Conservation (phyloP, 2,329 filamentous ascomycete genomes). For the Delphinella strobiligena region DNA sequence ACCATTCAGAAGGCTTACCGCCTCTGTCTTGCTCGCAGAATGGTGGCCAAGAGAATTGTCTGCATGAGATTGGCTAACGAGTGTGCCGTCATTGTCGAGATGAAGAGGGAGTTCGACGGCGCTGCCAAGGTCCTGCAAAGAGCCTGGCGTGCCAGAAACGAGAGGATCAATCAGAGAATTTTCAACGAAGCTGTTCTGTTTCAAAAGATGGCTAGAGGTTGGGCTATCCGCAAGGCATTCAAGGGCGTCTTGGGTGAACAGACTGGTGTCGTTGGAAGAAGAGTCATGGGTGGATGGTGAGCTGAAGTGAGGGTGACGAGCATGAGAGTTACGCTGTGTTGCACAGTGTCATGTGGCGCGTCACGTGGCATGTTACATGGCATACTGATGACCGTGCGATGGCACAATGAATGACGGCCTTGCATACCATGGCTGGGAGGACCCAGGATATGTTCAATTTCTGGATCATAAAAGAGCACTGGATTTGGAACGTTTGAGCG, state of each 20-base stretch:
- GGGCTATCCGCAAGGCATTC: constrained; percentile 23
- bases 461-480: too few relatives aligned
- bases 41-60: constrained; percentile 22
- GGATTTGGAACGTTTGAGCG: too few relatives aligned
- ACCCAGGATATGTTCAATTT: too few relatives aligned
- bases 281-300: constrained; percentile 18
- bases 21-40: constrained; percentile 17
- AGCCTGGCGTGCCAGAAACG: constrained; percentile 29
- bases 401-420: too few relatives aligned
- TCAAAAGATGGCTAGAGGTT: constrained; percentile 32
- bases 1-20: constrained; percentile 43
- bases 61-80: constrained; percentile 32
- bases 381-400: too few relatives aligned
- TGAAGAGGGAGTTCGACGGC: constrained; percentile 23
- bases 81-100: constrained; percentile 33
- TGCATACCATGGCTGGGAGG: too few relatives aligned
- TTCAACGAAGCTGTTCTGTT: constrained; percentile 27
- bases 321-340: too few relatives aligned
- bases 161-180: constrained; percentile 22
- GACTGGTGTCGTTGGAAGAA: constrained; percentile 17
- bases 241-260: not conserved
- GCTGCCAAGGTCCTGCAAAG: constrained; percentile 33
- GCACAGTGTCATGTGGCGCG: too few relatives aligned
- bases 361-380: too few relatives aligned
- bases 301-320: constrained; percentile 4